phyloP scores from a whole-genome alignment of 169 alveolate species.

The Eimeria nieschulzi region DNA sequence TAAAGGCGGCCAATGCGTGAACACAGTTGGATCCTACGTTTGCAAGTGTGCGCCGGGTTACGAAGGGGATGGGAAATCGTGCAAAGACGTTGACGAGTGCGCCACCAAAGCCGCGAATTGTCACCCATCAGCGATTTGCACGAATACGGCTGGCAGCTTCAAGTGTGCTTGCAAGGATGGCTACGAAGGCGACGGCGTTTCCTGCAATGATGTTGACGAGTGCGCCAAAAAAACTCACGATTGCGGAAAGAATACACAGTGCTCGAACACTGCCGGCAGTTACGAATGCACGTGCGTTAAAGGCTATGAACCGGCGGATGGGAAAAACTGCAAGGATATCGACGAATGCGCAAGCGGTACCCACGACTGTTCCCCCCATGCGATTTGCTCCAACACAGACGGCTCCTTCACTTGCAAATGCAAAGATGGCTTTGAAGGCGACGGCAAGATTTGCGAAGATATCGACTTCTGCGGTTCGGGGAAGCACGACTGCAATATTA shows the following conservation, averaged over 20 bases:
- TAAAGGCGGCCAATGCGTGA: slow-evolving; percentile 66
- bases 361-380: slow-evolving; percentile 67
- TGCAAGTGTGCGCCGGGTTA: slow-evolving; percentile 73
- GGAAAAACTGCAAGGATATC: slow-evolving; percentile 76
- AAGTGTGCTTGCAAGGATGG: slow-evolving; percentile 77
- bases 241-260: slow-evolving; percentile 73
- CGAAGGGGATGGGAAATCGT: slow-evolving; percentile 31
- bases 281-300: slow-evolving; percentile 78
- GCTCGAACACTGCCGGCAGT: slow-evolving; percentile 80
- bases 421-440: slow-evolving; percentile 79
- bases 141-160: slow-evolving; percentile 76
- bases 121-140: slow-evolving; percentile 75
- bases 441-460: slow-evolving; percentile 76
- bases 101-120: slow-evolving; percentile 73
- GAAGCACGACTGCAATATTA: slow-evolving; percentile 75
- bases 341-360: slow-evolving; percentile 79
- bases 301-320: slow-evolving; percentile 64
- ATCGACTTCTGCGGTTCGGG: slow-evolving; percentile 55
- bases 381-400: slow-evolving; percentile 77
- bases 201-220: slow-evolving; percentile 81
- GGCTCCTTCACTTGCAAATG: slow-evolving; percentile 81
- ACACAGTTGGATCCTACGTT: slow-evolving; percentile 69
- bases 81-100: slow-evolving; percentile 82
- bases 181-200: slow-evolving; percentile 74
- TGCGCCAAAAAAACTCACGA: slow-evolving; percentile 75